Evolutionary conservation across 2,329 filamentous ascomycete species (phyloP).

Genomic region (Diplodia scrobiculata): DNA sequence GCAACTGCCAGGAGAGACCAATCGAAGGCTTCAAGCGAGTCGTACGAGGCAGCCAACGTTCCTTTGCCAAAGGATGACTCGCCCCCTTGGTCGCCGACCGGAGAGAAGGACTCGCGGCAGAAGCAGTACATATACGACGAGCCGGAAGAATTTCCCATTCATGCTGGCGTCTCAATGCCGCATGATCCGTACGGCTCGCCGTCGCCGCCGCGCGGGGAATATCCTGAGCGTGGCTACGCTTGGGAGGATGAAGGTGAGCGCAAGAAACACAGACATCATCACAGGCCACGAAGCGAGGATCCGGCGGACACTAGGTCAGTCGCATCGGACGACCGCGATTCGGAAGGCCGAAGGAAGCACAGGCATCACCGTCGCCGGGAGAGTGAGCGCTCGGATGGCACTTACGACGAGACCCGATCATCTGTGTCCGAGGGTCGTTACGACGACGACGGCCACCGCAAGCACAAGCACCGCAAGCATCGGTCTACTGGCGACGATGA

Average conservation of each 20-base stretch:
- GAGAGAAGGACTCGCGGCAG: slow-evolving; percentile 4
- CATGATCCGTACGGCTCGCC: slow-evolving; percentile 10
- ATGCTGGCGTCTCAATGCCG: neutral
- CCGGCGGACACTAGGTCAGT: slow-evolving; percentile 32
- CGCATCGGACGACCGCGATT: slow-evolving; percentile 29
- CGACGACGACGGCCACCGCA: slow-evolving; percentile 41
- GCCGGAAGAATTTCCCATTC: slow-evolving; percentile 11
- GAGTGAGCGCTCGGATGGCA: slow-evolving; percentile 40
- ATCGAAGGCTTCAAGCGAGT: slow-evolving; percentile 13
- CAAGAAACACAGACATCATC: slow-evolving; percentile 24
- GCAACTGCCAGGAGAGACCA: neutral
- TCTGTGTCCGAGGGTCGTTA: slow-evolving; percentile 44
- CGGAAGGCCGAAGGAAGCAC: slow-evolving; percentile 33
- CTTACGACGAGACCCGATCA: slow-evolving; percentile 44
- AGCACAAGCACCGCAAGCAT: slow-evolving; percentile 40
- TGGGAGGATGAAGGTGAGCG: slow-evolving; percentile 20
- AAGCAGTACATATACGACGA: slow-evolving; percentile 25
- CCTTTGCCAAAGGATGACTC: slow-evolving; percentile 27
- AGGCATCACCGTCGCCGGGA: slow-evolving; percentile 43
- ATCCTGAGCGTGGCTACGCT: slow-evolving; percentile 12
- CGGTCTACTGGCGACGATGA: slow-evolving; percentile 27
- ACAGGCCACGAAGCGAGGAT: slow-evolving; percentile 22
- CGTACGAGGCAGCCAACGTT: slow-evolving; percentile 14
- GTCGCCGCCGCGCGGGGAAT: slow-evolving; percentile 4
- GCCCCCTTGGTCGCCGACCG: slow-evolving; percentile 3